A percentile compares a stretch with the other conserved stretches of the same genome.
These are phyloP conservation scores for Gracilaria gracilis DNA, from an alignment of 23 red algal species.

Conservation along the genomic window DNA sequence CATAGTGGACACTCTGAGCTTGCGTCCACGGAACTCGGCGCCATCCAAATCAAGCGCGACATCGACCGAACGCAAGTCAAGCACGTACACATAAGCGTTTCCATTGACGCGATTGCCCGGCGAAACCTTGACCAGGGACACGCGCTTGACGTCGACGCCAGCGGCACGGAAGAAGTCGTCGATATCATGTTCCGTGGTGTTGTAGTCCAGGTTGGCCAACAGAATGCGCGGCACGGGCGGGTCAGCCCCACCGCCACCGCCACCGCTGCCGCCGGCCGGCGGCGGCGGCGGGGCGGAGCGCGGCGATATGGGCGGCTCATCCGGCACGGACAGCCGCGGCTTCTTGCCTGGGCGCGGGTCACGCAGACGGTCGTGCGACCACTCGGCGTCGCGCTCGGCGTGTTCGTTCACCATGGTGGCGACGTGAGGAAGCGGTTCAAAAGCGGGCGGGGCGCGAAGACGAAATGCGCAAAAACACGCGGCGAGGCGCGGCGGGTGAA, in stretches of 20 bases:
- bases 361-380: constrained; percentile 22
- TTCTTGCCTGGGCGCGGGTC: constrained; percentile 51
- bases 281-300: not conserved
- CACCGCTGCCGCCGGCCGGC: not conserved
- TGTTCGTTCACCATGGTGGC: constrained; percentile 35
- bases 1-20: constrained; percentile 57
- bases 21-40: constrained; percentile 49
- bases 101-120: constrained; percentile 61
- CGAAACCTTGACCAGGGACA: constrained; percentile 54
- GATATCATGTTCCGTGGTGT: constrained; percentile 59
- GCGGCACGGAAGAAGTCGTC: constrained; percentile 58
- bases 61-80: constrained; percentile 49
- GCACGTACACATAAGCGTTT: constrained; percentile 57
- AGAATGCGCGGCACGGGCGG: constrained; percentile 32
- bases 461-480: not conserved
- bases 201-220: constrained; percentile 58
- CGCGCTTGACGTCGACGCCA: constrained; percentile 57
- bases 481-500: not conserved
- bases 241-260: not conserved
- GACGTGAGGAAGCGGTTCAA: not conserved
- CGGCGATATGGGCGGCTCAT: not conserved
- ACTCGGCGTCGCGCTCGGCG: constrained; percentile 28
- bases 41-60: constrained; percentile 55
- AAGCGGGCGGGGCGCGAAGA: not conserved
- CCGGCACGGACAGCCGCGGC: constrained; percentile 35